phyloP scores from a whole-genome alignment of 1,139 yeast species.

The Wickerhamomyces sp. region DNA sequence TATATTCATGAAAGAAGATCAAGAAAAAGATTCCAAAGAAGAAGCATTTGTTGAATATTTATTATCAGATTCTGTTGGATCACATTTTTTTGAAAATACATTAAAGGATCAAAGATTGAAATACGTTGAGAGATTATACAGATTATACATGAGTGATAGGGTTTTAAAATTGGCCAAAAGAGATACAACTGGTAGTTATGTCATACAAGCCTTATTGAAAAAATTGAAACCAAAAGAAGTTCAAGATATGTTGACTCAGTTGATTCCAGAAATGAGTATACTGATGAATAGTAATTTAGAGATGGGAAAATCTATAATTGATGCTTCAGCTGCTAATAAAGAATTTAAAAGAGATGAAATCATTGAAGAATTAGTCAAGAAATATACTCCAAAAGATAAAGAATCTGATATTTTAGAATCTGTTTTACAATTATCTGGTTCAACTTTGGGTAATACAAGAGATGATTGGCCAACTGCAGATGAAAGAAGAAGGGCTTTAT shows the following conservation, averaged over 20 bases:
- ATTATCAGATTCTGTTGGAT: conserved; percentile 83
- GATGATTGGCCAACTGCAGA: conserved; percentile 93
- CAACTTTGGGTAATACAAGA: conserved; percentile 75
- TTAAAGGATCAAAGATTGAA: conserved; percentile 63
- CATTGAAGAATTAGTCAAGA: conserved; percentile 51
- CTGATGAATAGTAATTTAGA: conserved; percentile 66
- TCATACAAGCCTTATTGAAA: conserved; percentile 64
- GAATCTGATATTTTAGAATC: conserved; percentile 58
- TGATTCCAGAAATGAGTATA: conserved; percentile 62
- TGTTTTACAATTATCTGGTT: conserved; percentile 54
- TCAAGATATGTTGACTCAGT: conserved; percentile 58
- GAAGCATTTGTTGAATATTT: conserved; percentile 81
- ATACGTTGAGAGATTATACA: conserved; percentile 66
- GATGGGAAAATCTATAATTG: conserved; percentile 62
- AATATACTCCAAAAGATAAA: conserved; percentile 47
- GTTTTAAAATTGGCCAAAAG: conserved; percentile 69
- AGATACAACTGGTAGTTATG: conserved; percentile 77
- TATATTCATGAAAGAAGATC: conserved; percentile 33
- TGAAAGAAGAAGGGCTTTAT: conserved; percentile 75
- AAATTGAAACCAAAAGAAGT: conserved; percentile 58
- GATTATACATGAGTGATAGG: conserved; percentile 68
- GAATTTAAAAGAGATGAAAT: conserved; percentile 65
- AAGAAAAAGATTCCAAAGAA: conserved; percentile 56
- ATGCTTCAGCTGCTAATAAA: conserved; percentile 56
- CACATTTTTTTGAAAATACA: conserved; percentile 78